phyloP scores from a whole-genome alignment of 2,329 filamentous ascomycete genomes.

The Emericellopsis cladophorae region DNA sequence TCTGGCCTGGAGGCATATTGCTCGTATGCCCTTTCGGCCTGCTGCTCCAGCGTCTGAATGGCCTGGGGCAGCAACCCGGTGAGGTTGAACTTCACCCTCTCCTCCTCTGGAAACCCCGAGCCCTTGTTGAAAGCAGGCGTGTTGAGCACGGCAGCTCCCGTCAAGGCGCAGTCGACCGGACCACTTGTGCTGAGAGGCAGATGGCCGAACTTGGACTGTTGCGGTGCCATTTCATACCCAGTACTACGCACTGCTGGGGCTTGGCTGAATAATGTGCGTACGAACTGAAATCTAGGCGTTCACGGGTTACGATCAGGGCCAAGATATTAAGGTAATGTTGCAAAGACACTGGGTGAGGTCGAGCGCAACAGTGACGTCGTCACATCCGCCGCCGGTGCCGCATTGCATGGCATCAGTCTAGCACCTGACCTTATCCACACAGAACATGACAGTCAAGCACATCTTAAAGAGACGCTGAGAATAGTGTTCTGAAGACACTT shows the following conservation, averaged over 20 bases:
- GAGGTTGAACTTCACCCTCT: conserved; percentile 58
- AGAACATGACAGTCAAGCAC: not conserved
- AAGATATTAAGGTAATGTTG: not conserved
- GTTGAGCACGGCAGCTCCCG: conserved; percentile 20
- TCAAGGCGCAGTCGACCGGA: conserved; percentile 21
- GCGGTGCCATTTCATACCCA: too few species aligned
- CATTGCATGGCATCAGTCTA: not conserved
- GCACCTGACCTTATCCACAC: too few species aligned
- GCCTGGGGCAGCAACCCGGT: conserved; percentile 60
- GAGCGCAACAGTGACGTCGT: conserved; percentile 1
- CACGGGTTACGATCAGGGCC: too few species aligned
- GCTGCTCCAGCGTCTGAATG: conserved; percentile 64
- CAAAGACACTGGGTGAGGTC: not conserved
- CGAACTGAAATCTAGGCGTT: too few species aligned
- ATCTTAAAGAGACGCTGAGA: too few species aligned
- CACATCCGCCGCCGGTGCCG: not conserved
- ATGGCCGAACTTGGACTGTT: conserved; percentile 13
- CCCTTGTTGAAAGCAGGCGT: conserved; percentile 58
- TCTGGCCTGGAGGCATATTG: conserved; percentile 55
- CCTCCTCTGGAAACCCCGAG: conserved; percentile 59
- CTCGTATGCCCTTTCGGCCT: conserved; percentile 64
- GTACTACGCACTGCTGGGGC: too few species aligned
- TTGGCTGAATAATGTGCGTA: too few species aligned
- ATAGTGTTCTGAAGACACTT: too few species aligned
- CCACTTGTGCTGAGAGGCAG: conserved; percentile 21